These are phyloP conservation scores for Pichia sp. DNA, from an alignment of 1,139 yeast genomes.

Conservation along the genomic window DNA sequence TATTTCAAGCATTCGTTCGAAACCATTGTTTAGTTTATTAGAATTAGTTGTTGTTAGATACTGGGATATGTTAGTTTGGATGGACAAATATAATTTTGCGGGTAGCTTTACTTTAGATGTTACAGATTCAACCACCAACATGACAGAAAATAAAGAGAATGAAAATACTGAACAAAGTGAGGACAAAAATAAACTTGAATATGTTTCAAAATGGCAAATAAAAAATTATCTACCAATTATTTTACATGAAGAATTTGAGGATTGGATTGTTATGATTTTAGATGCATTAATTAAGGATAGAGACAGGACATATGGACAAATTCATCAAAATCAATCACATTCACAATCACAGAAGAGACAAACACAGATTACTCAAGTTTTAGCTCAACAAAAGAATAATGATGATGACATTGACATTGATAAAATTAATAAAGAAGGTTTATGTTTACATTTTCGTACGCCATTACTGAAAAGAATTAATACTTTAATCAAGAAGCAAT, in stretches of 20 bases:
- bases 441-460: conserved; percentile 48
- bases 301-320: conserved; percentile 31
- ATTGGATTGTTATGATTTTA: conserved; percentile 75
- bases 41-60: conserved; percentile 70
- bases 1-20: conserved; percentile 70
- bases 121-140: conserved; percentile 22
- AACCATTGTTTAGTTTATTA: conserved; percentile 75
- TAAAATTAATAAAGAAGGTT: conserved; percentile 30
- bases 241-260: conserved; percentile 76
- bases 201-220: conserved; percentile 76
- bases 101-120: conserved; percentile 71
- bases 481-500: conserved; percentile 61
- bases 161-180: conserved; percentile 31
- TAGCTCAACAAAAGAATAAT: conserved; percentile 37
- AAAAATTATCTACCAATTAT: conserved; percentile 67
- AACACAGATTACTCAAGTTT: conserved; percentile 57
- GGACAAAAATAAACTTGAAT: conserved; percentile 36
- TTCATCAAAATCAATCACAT: conserved; percentile 18
- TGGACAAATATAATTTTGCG: conserved; percentile 85
- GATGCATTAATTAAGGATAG: conserved; percentile 63
- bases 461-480: conserved; percentile 64
- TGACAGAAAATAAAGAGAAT: conserved; percentile 32
- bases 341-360: conserved; percentile 47
- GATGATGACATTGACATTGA: conserved; percentile 35
- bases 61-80: conserved; percentile 93